Conservation (phyloP, 768 basidiomycete genomes). For the Polyporus arcularius region DNA sequence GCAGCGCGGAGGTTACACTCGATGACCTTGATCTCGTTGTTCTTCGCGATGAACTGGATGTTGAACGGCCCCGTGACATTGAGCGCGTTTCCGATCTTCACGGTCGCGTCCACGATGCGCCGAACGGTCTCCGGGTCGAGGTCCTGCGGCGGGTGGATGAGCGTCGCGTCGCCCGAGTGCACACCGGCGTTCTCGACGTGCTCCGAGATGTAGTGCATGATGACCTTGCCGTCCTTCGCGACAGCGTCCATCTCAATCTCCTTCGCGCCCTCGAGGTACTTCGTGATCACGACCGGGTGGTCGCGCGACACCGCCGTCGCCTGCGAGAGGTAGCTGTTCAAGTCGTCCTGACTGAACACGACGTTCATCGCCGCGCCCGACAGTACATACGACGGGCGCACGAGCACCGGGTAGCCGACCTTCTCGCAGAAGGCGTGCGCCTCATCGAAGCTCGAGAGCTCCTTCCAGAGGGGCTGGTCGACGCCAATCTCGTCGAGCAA, state of each 20-base stretch:
- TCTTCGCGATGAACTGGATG: conserved; percentile 99
- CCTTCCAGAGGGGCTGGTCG: conserved; percentile 97
- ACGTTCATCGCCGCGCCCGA: conserved; percentile 99
- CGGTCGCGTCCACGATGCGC: conserved; percentile 95
- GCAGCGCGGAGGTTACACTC: conserved; percentile 98
- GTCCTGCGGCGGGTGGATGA: conserved; percentile 98
- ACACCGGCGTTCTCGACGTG: conserved; percentile 99
- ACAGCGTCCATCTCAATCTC: conserved; percentile 99
- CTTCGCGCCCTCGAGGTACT: conserved; percentile 99
- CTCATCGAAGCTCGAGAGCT: conserved; percentile 87
- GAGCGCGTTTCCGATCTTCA: conserved; percentile 95
- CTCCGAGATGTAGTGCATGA: conserved; percentile 99
- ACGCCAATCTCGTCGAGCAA: conserved; percentile 97
- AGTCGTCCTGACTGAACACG: conserved; percentile 89
- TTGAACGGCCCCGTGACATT: conserved; percentile 99
- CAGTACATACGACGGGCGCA: conserved; percentile 97
- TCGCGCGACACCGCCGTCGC: conserved; percentile 96
- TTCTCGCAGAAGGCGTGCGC: conserved; percentile 88
- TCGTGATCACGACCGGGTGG: conserved; percentile 97
- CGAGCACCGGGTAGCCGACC: conserved; percentile 94
- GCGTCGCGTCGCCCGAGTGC: conserved; percentile 97
- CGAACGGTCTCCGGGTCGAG: conserved; percentile 95
- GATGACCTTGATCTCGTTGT: conserved; percentile 99
- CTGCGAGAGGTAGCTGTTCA: conserved; percentile 89
- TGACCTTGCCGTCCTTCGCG: conserved; percentile 94